Evolutionary conservation across 805 yeast genomes (phyloP).

Genomic region (Candida germanica): DNA sequence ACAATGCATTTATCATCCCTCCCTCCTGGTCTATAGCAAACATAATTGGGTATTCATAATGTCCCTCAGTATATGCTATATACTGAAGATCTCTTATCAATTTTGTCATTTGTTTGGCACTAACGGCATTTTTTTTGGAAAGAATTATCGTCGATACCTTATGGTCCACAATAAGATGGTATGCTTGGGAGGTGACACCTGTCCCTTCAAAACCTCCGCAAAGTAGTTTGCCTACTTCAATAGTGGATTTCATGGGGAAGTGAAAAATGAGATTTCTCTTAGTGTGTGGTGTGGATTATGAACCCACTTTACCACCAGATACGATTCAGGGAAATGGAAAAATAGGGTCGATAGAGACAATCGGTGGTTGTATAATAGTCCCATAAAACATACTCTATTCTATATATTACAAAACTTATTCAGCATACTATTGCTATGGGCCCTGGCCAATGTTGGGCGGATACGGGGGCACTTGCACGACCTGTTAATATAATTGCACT

Average conservation of each 20-base stretch:
- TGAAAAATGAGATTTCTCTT: too few species aligned
- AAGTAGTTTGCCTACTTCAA: constrained; percentile 49
- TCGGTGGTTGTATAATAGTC: too few species aligned
- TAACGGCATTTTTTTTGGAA: constrained; percentile 48
- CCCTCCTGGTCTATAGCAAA: constrained; percentile 64
- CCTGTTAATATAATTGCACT: too few species aligned
- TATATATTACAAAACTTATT: too few species aligned
- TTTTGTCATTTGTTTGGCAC: constrained; percentile 46
- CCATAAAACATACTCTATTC: too few species aligned
- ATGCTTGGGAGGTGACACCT: constrained; percentile 50
- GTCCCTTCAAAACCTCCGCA: constrained; percentile 61
- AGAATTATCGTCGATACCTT: constrained; percentile 52
- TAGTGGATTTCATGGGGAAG: too few species aligned
- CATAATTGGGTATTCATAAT: constrained; percentile 50
- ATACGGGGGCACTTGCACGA: too few species aligned
- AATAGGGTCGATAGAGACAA: too few species aligned
- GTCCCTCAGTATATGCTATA: constrained; percentile 47
- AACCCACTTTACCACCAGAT: background rate
- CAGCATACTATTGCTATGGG: too few species aligned
- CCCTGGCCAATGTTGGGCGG: too few species aligned
- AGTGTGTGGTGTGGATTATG: constrained; percentile 1
- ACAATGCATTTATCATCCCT: constrained; percentile 58
- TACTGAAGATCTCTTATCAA: constrained; percentile 53
- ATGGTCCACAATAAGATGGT: constrained; percentile 48
- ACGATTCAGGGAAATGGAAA: background rate